These are phyloP conservation scores for Euphorbia schlechtendalii DNA, from an alignment of 441 rosid genomes.

Conservation along the genomic window DNA sequence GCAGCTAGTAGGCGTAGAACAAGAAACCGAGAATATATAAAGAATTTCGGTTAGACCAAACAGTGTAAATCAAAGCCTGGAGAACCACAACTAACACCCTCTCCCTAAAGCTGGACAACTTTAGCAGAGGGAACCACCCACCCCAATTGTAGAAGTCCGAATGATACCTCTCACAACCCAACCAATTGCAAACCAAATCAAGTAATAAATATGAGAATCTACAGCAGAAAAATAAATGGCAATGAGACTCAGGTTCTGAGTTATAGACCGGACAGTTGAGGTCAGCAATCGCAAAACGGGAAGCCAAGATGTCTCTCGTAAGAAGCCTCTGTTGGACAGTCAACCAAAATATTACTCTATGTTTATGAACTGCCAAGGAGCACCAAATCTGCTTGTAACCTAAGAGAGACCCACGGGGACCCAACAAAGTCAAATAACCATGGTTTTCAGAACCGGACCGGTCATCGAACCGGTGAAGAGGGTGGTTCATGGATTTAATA, in stretches of 20 bases:
- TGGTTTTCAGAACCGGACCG: too few species aligned
- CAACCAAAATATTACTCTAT: background rate
- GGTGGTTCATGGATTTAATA: too few species aligned
- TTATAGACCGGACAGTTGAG: background rate
- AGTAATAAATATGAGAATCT: too few species aligned
- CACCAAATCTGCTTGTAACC: background rate
- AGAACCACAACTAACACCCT: background rate
- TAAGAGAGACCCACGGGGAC: too few species aligned
- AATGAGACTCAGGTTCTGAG: background rate
- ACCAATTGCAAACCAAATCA: too few species aligned
- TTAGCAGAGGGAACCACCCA: background rate
- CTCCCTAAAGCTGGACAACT: background rate
- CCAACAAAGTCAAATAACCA: too few species aligned
- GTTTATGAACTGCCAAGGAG: background rate
- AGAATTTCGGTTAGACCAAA: background rate
- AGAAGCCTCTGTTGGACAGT: background rate
- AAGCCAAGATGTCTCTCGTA: background rate
- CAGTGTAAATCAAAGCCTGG: too few species aligned
- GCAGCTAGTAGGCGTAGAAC: background rate
- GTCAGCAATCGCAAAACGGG: background rate
- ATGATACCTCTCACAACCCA: too few species aligned
- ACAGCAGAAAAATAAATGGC: background rate
- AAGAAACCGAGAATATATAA: background rate
- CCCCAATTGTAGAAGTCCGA: background rate
- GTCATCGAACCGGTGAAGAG: too few species aligned